These are phyloP conservation scores for Suillus spraguei DNA, from an alignment of 768 basidiomycete species.

Conservation along the genomic window DNA sequence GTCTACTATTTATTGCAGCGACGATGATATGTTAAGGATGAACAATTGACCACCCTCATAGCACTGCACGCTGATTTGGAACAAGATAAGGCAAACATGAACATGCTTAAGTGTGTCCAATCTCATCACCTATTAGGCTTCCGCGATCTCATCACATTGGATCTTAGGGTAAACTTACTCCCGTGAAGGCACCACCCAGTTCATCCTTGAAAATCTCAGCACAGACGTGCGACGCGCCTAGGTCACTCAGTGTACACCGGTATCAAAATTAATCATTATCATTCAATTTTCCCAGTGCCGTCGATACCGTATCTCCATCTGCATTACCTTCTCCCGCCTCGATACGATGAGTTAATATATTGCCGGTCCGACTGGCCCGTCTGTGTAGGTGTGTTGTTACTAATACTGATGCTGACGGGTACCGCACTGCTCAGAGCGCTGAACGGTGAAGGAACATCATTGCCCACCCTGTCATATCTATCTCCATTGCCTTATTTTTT, in stretches of 20 bases:
- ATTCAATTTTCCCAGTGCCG: not conserved
- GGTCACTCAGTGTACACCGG: not conserved
- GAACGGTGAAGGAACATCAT: not conserved
- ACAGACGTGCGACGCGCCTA: not conserved
- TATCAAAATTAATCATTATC: not conserved
- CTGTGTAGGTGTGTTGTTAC: not conserved
- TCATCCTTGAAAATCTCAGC: not conserved
- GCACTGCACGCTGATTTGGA: not conserved
- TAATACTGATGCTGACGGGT: not conserved
- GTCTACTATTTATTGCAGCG: slow-evolving; percentile 1
- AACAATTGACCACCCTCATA: not conserved
- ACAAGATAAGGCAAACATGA: not conserved
- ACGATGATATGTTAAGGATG: not conserved
- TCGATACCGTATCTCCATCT: not conserved
- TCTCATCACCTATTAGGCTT: not conserved
- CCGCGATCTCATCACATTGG: not conserved
- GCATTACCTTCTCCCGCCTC: not conserved
- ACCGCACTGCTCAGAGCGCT: not conserved
- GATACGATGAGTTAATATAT: not conserved
- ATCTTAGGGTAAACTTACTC: not conserved
- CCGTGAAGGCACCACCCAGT: not conserved
- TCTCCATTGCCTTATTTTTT: not conserved
- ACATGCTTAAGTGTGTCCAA: not conserved
- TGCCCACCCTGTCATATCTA: not conserved
- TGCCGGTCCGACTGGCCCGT: not conserved